phyloP scores from a whole-genome alignment of 352 stramenopile genomes.

The Pythium inflatum region DNA sequence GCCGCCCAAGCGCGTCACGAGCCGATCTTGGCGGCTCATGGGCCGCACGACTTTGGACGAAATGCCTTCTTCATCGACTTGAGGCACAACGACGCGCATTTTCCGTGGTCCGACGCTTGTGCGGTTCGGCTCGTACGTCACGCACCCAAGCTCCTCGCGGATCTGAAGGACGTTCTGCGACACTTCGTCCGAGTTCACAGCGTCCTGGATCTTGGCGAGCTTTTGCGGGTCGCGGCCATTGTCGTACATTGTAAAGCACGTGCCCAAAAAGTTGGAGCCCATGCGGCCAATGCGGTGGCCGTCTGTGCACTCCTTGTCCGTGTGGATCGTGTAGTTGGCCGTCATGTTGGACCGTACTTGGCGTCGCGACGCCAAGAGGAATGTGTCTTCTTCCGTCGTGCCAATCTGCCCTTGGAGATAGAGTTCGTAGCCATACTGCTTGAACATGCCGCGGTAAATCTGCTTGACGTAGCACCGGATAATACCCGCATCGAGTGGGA shows the following conservation, averaged over 20 bases:
- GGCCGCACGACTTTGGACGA: conserved; percentile 83
- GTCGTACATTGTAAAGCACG: conserved; percentile 87
- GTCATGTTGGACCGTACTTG: conserved; percentile 91
- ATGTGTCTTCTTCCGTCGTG: conserved; percentile 82
- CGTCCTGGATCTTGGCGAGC: conserved; percentile 86
- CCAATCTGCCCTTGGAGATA: conserved; percentile 85
- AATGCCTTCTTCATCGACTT: conserved; percentile 80
- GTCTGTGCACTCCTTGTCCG: conserved; percentile 79
- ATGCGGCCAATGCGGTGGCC: conserved; percentile 81
- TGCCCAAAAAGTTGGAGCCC: conserved; percentile 88
- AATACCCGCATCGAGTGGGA: conserved; percentile 83
- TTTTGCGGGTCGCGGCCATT: conserved; percentile 89
- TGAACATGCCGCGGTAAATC: conserved; percentile 87
- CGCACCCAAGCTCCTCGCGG: conserved; percentile 81
- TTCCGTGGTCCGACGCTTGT: conserved; percentile 86
- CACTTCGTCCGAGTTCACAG: conserved; percentile 68
- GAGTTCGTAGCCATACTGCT: conserved; percentile 86
- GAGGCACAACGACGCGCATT: conserved; percentile 83
- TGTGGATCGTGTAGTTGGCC: conserved; percentile 86
- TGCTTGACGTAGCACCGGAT: conserved; percentile 90
- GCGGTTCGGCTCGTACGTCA: conserved; percentile 87
- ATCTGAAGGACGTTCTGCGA: conserved; percentile 87
- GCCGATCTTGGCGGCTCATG: conserved; percentile 84
- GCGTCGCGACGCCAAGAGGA: conserved; percentile 71
- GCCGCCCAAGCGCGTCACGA: conserved; percentile 70